These are phyloP conservation scores for Triticum timopheevii DNA, from an alignment of 176 grass and related monocot species.

Conservation along the genomic window DNA sequence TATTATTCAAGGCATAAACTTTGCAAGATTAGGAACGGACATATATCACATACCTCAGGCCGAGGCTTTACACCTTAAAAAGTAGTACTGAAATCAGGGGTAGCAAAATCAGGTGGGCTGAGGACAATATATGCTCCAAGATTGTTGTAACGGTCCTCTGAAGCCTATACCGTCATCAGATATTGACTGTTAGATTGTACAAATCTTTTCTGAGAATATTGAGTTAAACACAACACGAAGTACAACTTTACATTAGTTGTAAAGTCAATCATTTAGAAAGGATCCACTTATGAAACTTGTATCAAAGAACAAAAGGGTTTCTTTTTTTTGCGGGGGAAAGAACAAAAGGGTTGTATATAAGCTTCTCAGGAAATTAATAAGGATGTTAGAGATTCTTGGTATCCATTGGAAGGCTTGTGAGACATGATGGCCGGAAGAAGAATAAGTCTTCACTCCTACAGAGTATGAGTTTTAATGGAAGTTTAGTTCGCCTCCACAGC, in stretches of 20 bases:
- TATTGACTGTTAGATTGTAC: neutral
- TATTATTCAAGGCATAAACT: neutral
- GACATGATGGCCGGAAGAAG: too few relatives aligned
- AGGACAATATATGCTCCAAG: conserved; percentile 82
- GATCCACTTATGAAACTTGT: too few relatives aligned
- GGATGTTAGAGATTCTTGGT: too few relatives aligned
- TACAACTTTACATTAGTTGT: neutral
- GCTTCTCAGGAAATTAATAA: too few relatives aligned
- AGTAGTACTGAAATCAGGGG: conserved; percentile 80
- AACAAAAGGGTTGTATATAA: too few relatives aligned
- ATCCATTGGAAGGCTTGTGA: too few relatives aligned
- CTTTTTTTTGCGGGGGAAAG: too few relatives aligned
- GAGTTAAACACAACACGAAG: neutral
- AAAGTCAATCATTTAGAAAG: neutral
- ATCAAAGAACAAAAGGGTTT: too few relatives aligned
- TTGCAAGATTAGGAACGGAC: conserved; percentile 5
- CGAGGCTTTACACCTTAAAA: conserved; percentile 87
- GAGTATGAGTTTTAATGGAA: too few relatives aligned
- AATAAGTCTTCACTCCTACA: too few relatives aligned
- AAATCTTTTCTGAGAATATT: neutral
- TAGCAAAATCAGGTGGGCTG: conserved; percentile 69
- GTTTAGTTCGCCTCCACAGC: too few relatives aligned
- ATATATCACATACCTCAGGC: conserved; percentile 51
- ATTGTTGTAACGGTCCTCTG: conserved; percentile 77
- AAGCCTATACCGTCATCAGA: conserved; percentile 47